phyloP scores from a whole-genome alignment of 1,284 basidiomycete species.

The Cystobasidium slooffiae region DNA sequence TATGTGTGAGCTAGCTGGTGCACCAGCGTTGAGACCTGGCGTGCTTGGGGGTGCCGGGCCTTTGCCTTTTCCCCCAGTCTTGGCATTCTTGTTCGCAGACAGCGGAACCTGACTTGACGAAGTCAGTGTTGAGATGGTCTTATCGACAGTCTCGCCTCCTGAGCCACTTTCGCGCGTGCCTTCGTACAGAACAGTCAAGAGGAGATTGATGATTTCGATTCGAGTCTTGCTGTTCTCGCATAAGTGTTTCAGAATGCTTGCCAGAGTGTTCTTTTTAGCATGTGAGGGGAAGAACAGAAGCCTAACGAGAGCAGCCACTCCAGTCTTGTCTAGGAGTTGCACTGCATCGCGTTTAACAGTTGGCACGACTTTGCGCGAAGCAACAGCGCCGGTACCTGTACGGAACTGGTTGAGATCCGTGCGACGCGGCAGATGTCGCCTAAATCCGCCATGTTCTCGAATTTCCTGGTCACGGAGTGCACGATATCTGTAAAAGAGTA shows the following conservation, averaged over 20 bases:
- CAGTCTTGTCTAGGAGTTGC: slow-evolving; percentile 87
- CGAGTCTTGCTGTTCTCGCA: slow-evolving; percentile 94
- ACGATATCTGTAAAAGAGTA: slow-evolving; percentile 23
- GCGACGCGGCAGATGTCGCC: background rate
- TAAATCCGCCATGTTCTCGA: slow-evolving; percentile 19
- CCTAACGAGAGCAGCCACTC: slow-evolving; percentile 86
- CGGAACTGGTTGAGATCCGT: background rate
- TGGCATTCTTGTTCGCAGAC: slow-evolving; percentile 61
- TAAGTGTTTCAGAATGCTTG: slow-evolving; percentile 89
- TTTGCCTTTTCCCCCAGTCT: slow-evolving; percentile 13
- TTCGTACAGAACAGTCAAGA: slow-evolving; percentile 90
- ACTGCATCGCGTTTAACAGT: slow-evolving; percentile 69
- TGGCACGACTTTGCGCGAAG: slow-evolving; percentile 59
- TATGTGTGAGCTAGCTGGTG: slow-evolving; percentile 59
- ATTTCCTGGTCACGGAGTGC: slow-evolving; percentile 42
- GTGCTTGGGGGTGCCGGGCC: slow-evolving; percentile 1
- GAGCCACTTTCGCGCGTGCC: slow-evolving; percentile 88
- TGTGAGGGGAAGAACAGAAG: slow-evolving; percentile 96
- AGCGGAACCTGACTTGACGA: slow-evolving; percentile 61
- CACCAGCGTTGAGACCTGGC: slow-evolving; percentile 32
- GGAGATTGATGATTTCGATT: slow-evolving; percentile 86
- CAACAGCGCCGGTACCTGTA: background rate
- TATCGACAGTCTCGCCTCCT: slow-evolving; percentile 67
- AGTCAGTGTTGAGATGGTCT: slow-evolving; percentile 90
- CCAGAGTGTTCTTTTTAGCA: slow-evolving; percentile 79